phyloP scores from a whole-genome alignment of 805 yeast genomes.

The Saccharomycopsis schoenii region DNA sequence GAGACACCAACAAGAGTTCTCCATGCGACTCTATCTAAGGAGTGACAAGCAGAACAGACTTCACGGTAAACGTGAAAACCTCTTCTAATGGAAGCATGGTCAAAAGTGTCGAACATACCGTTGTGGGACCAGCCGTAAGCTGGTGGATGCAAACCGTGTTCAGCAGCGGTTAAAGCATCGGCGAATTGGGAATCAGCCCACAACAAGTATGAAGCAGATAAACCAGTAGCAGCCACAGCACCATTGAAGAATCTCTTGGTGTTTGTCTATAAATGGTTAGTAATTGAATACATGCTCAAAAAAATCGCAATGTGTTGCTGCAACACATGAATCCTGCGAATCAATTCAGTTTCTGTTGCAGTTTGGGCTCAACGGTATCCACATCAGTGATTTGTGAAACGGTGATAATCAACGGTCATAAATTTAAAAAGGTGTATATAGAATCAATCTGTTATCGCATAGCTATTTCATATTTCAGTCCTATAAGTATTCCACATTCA shows the following conservation, averaged over 20 bases:
- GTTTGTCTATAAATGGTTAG: neutral
- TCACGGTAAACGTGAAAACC: slow-evolving; percentile 98
- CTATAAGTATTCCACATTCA: too few relatives aligned
- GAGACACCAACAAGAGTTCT: slow-evolving; percentile 96
- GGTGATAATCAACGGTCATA: too few relatives aligned
- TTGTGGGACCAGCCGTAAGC: slow-evolving; percentile 87
- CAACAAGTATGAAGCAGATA: slow-evolving; percentile 70
- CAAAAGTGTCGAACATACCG: slow-evolving; percentile 85
- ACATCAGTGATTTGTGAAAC: too few relatives aligned
- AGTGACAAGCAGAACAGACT: slow-evolving; percentile 98
- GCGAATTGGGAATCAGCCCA: slow-evolving; percentile 83
- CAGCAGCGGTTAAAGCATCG: slow-evolving; percentile 96
- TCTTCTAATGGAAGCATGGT: slow-evolving; percentile 94
- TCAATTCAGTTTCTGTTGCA: neutral
- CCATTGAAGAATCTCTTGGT: slow-evolving; percentile 41
- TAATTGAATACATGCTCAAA: neutral
- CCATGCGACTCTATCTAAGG: slow-evolving; percentile 96
- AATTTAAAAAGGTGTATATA: too few relatives aligned
- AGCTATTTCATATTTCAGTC: too few relatives aligned
- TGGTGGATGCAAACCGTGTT: slow-evolving; percentile 97
- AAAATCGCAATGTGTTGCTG: neutral
- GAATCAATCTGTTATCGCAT: too few relatives aligned
- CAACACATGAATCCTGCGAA: neutral
- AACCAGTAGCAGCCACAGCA: slow-evolving; percentile 62
- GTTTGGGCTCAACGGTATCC: too few relatives aligned